Percentiles rank a stretch among this genome's conserved stretches.
Conservation (phyloP, 352 stramenopile species). For the Peronospora destructor region DNA sequence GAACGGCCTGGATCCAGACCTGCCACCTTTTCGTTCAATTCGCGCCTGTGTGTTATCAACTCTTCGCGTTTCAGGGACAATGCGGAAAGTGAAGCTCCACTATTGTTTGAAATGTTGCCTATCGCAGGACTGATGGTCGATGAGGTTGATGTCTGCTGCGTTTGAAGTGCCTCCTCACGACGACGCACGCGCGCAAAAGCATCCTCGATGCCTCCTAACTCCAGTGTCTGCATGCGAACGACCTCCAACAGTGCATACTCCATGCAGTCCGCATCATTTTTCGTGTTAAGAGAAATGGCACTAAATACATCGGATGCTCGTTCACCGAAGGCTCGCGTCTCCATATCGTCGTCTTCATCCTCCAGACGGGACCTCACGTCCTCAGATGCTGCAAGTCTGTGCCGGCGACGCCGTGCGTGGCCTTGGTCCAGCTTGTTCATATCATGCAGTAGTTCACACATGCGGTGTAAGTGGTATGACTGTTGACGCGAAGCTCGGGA, state of each 20-base stretch:
- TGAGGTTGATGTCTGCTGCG: slow-evolving; percentile 21
- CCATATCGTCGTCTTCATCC: slow-evolving; percentile 57
- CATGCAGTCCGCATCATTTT: slow-evolving; percentile 72
- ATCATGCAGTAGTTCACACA: slow-evolving; percentile 63
- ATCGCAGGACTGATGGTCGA: slow-evolving; percentile 12
- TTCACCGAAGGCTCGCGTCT: slow-evolving; percentile 61
- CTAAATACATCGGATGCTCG: slow-evolving; percentile 68
- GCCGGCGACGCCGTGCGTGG: slow-evolving; percentile 33
- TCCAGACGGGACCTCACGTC: slow-evolving; percentile 10
- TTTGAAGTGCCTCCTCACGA: slow-evolving; percentile 43
- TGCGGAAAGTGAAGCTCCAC: slow-evolving; percentile 28
- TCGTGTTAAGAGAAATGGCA: slow-evolving; percentile 57
- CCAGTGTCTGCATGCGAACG: slow-evolving; percentile 74
- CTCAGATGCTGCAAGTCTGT: slow-evolving; percentile 25
- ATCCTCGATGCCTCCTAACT: slow-evolving; percentile 69
- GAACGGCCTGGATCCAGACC: slow-evolving; percentile 52
- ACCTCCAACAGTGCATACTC: slow-evolving; percentile 75
- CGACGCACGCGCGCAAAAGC: slow-evolving; percentile 49
- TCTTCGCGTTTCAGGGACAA: slow-evolving; percentile 42
- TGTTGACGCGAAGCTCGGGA: slow-evolving; percentile 55
- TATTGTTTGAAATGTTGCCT: slow-evolving; percentile 6
- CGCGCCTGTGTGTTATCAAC: slow-evolving; percentile 37
- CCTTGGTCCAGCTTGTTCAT: slow-evolving; percentile 68
- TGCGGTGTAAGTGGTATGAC: slow-evolving; percentile 54
- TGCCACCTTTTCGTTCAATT: slow-evolving; percentile 53